Evolutionary conservation across 2,329 filamentous ascomycete genomes (phyloP), one percentile per base, ranked within the genome.

Genomic region (Aspergillus sp.): DNA sequence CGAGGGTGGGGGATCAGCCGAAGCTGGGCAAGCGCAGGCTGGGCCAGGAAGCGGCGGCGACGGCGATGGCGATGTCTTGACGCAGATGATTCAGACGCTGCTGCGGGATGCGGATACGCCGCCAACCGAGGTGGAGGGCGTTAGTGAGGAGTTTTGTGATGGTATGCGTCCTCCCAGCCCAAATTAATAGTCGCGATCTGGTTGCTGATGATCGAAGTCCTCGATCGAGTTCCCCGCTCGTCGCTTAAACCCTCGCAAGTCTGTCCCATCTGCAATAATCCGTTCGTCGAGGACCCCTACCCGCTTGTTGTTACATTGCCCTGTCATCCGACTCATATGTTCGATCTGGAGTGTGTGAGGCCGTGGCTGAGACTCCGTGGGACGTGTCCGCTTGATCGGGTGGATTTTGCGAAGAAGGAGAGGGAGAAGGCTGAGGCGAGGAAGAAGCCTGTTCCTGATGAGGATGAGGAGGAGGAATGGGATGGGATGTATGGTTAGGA

Each of bases 351-450:
- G 45, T 80, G 76, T 53, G 74, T 80, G 39, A 58, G 68, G 36
- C 75, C 76, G 1, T 80, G 76, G 76, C 55, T 80, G 41, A 69
- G 77, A 42, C 60, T 80, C 34, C 72, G 77, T 41, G 71, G 73
- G 6, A 79, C 75, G 13, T 80, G 75, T 56, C 75, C 75, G 12
- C 60, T 80, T 29, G 75, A 79, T 49, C 65, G 76, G 31, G 66
- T 69, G 48, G 69, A 72, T 50, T 61, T 80, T 37, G 59, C 72
- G 12, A 75, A 76, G 58, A 66, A 71, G 57, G 56, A 66, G 41
- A 61, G 57, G 53, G 71, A 61, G 50, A 69, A 53, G 57, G 63
- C 44, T 58, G 72, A 46, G 62, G 74, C 39, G 63, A 69, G 39
- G 65, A 63, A 60, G 48, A 53, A 55, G 35, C 45, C 57, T 6